Evolutionary conservation across 73 alveolate species (phyloP), one percentile per base, ranked within the genome.

Genomic region (Paraurostyla sp.): DNA sequence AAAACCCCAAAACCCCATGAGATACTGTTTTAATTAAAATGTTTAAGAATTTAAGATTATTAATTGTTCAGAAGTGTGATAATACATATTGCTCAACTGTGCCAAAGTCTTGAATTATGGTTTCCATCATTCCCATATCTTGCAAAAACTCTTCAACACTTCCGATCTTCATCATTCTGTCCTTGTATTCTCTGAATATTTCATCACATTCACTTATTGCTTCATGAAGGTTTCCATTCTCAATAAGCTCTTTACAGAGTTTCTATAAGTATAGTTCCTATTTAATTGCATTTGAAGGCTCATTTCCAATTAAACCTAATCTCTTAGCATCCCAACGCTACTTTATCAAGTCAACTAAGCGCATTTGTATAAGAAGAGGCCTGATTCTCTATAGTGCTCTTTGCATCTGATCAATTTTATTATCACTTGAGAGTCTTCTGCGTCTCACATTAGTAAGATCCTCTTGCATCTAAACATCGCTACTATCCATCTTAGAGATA

Each of bases 51-150:
- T 56, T 62, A 22, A 68, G 38, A 22, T 15, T 11, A 40, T 68
- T 68, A 68, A 68, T 68, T 36, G 38, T 3, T 73, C 86, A 73
- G 33, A 78, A 78, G 80, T 78, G 89, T 9, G 89, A 78, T 7
- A 78, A 60, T 9, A 78, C 62, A 52, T 32, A 78, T n/a, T 7
- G 40, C 45, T 78, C 89, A 52, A 78, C 78, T 36, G 80, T n/a
- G 4, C 89, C 89, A 54, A 9, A 38, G 2, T 50, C 78, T 36
- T 78, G 35, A 2, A n/a, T 20, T n/a, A 78, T 78, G 15, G 13
- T 0, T 3, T 50, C 78, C 27, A 49, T 29, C 54, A 78, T 78
- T 18, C 78, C 78, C 60, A 78, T 29, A 9, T 78, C 89, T 40
- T 51, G 49, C 62, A 78, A 35, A 78, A 52, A 78, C 29, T 78